Base-by-base conservation (phyloP, 805 yeast species). In the Schwanniomyces sp. region DNA sequence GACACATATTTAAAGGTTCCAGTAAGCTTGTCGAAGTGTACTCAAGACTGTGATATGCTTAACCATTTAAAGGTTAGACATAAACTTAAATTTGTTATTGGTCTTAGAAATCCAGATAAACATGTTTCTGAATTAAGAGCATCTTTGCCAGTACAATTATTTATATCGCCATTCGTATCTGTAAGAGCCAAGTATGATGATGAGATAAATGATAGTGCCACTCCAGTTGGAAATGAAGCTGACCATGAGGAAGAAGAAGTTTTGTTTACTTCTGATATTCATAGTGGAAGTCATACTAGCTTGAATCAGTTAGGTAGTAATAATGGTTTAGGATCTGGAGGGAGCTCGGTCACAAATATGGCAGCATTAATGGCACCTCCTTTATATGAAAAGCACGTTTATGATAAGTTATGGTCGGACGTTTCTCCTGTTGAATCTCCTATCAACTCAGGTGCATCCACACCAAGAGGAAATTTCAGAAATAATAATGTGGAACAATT, bases 121-220 rank as follows among this genome's bases (percentile, higher is more conserved):
- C 98, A 92, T 61, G 84, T 86, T 2, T 89, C 97, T 0, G 97
- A 91, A 64, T 73, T 92, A 43, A 75, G 98, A 28, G 97, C 97
- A 0, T 86, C 97, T 0, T 72, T 92, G 52, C 98, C 98, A 0
- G 75, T 92, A 4, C 79, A 77, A 26, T 64, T 89, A 29, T 88
- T 86, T 64, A 85, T 90, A 24, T 76, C 82, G 5, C 97, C 98
- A 6, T 87, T 88, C 63, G 87, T 94, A 5, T 80, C 92, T 0
- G 74, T 92, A 14, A 72, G 80, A 14, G 84, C 86, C 2, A 71
- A 64, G 51, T 64, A 58, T 25, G 69, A 63, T 6, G 66, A 60
- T 12, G 11, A 25, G 6, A 55, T 53, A 43, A 49, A 9, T 9
- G 43, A 40, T 2, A 24, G 14, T 32, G 34, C 16, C 5, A 34